Evolutionary conservation across 148 eudicot species (phyloP), one percentile per base, ranked within the genome.

Genomic region (Rhododendron kiyosumense): DNA sequence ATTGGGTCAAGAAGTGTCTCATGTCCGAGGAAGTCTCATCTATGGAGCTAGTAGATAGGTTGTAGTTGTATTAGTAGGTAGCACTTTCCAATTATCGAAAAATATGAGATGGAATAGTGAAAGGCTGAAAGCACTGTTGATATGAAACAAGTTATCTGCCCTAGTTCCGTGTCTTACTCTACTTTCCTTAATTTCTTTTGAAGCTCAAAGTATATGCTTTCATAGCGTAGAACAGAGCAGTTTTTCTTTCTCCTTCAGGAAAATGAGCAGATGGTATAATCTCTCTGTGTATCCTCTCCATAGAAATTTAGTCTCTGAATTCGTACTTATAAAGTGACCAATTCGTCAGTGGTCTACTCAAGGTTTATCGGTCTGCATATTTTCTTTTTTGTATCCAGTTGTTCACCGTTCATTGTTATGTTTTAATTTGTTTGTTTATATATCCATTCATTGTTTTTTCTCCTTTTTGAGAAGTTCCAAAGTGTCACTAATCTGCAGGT

Each of bases 401-500:
- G 22, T 28, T 82, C 17, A 14, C 75, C 24, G 3, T 48, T 57
- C 49, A 41, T n/a, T 15, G 7, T 30, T 69, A 32, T 69, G 22
- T 28, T 32, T 38, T 52, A 26, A 43, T 73, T 49, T 43, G 12
- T 32, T 51, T 74, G 30, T 73, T 49, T 20, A 51, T 74, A 41
- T 11, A 69, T 69, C 30, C 41, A 46, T 28, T 15, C 17, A 45
- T 28, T 34, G 57, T 83, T 48, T 20, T 45, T 15, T 18, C 74
- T 82, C 61, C 74, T 69, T 67, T 83, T 38, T 28, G 9, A 26
- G 78, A 34, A 82, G 45, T 26, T 65, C 63, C 12, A 1, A 71
- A 45, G 46, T 63, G 32, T 26, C 81, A 71, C 59, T 63, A 45
- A 24, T 63, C 17, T 89, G 88, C 90, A 96, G 99, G 95, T 96